Evolutionary conservation across 1,284 basidiomycete genomes (phyloP).

Genomic region (Fomitopsis palustris): DNA sequence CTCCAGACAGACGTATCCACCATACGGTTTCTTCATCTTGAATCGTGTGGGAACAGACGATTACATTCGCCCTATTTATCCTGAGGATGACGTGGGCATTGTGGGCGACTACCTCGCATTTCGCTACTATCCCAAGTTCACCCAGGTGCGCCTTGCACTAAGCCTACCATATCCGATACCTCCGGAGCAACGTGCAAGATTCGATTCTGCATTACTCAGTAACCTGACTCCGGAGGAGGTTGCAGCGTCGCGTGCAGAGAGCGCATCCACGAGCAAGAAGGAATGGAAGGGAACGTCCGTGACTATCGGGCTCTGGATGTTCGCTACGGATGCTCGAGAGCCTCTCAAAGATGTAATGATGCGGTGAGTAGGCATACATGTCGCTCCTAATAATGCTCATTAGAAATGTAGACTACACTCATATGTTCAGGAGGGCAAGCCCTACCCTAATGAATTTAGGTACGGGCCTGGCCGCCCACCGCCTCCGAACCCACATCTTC

Average conservation of each 20-base stretch:
- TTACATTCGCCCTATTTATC: constrained; percentile 72
- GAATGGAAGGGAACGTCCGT: constrained; percentile 52
- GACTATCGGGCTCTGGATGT: constrained; percentile 80
- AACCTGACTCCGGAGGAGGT: constrained; percentile 17
- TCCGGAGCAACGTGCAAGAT: constrained; percentile 16
- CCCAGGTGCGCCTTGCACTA: constrained; percentile 46
- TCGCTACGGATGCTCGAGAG: constrained; percentile 66
- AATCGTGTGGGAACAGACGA: constrained; percentile 87
- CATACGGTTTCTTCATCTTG: constrained; percentile 84
- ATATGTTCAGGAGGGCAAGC: constrained; percentile 57
- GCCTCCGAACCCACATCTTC: constrained; percentile 41
- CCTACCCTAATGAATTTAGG: constrained; percentile 66
- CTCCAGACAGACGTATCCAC: constrained; percentile 62
- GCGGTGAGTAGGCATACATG: constrained; percentile 40
- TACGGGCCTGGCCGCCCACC: constrained; percentile 65
- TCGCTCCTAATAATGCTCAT: background rate
- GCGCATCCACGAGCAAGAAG: constrained; percentile 9
- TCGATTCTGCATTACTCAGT: constrained; percentile 25
- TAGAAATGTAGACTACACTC: constrained; percentile 48
- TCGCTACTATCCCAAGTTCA: constrained; percentile 68
- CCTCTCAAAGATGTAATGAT: constrained; percentile 66
- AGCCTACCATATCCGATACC: constrained; percentile 28
- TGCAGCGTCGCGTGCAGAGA: constrained; percentile 2
- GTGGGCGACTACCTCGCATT: constrained; percentile 70
- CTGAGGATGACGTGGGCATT: constrained; percentile 74